Evolutionary conservation across 2,329 filamentous ascomycete species (phyloP).

Genomic region (Arthrobotrys conoides): DNA sequence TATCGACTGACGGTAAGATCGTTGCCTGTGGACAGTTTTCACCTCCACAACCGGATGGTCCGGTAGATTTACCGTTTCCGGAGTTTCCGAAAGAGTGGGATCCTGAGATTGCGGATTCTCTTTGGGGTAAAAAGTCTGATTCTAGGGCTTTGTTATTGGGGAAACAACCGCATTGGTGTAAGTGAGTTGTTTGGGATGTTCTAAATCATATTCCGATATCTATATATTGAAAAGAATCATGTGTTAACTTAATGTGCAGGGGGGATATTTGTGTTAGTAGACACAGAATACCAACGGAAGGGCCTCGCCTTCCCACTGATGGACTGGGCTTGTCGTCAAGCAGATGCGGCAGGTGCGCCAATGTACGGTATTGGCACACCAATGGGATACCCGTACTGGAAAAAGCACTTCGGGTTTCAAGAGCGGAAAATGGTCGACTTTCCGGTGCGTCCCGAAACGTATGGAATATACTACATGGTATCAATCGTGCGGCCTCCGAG

Average conservation of each 20-base stretch:
- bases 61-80: slow-evolving; percentile 2
- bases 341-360: slow-evolving; percentile 20
- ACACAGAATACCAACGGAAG: slow-evolving; percentile 12
- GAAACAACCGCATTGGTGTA: slow-evolving; percentile 31
- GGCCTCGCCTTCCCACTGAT: slow-evolving; percentile 22
- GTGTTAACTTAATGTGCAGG: not conserved
- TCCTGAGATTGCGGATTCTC: slow-evolving; percentile 4
- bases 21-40: slow-evolving; percentile 12
- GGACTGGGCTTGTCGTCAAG: slow-evolving; percentile 36
- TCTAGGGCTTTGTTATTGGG: slow-evolving; percentile 14
- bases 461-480: slow-evolving; percentile 19
- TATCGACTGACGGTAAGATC: slow-evolving; percentile 14
- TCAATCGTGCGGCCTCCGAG: slow-evolving; percentile 18
- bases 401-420: slow-evolving; percentile 9
- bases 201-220: too few species aligned
- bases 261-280: slow-evolving; percentile 23
- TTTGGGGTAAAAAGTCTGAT: slow-evolving; percentile 24
- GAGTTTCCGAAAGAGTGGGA: slow-evolving; percentile 33
- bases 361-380: slow-evolving; percentile 7
- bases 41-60: slow-evolving; percentile 16
- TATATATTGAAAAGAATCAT: too few species aligned
- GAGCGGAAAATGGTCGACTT: not conserved
- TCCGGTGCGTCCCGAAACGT: slow-evolving; percentile 8
- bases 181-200: not conserved
- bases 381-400: slow-evolving; percentile 4